Evolutionary conservation across 140 eudicot genomes (phyloP), one percentile per base, ranked within the genome.

Genomic region (Ambrosia hybrid): DNA sequence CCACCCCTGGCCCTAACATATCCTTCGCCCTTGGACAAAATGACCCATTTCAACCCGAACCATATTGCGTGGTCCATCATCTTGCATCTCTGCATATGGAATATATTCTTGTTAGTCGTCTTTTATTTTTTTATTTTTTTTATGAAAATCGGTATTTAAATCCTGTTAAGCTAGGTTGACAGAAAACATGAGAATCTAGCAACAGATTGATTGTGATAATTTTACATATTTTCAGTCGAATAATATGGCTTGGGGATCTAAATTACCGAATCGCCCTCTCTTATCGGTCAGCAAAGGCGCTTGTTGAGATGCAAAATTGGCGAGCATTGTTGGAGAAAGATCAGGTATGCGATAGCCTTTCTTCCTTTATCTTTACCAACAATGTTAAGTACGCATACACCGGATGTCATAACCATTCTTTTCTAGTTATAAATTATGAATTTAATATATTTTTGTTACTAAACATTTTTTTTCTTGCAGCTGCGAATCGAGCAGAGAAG

Each of bases 261-360:
- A 93, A 93, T 79, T 93, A 90, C 79, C 87, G 98, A 71, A 84
- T 93, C 51, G 88, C 98, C 46, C 91, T 93, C 70, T 87, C 98
- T 12, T 90, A 87, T 74, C 97, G 97, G 60, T 89, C 98, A 15
- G 97, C 90, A 5, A 90, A 86, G 74, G 98, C 98, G 52, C 96
- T 85, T 14, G 92, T 93, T 38, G 97, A 87, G 84, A 93, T 93
- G 98, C 98, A 93, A 82, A 93, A 89, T 75, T 90, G 98, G 97
- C 86, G 98, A 75, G 96, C 93, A 14, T 73, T 93, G 59, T 80
- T 93, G 70, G 98, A 90, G 71, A 93, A 83, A 73, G 98, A 93
- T 72, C 97, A 93, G 87, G 98, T 84, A 83, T 73, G 77, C 9
- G 9, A 41, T 30, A 30, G 2, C 34, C 34, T 30, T 30, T 30